Evolutionary conservation across 1,284 basidiomycete genomes (phyloP).

Genomic region (Testicularia cyperi): DNA sequence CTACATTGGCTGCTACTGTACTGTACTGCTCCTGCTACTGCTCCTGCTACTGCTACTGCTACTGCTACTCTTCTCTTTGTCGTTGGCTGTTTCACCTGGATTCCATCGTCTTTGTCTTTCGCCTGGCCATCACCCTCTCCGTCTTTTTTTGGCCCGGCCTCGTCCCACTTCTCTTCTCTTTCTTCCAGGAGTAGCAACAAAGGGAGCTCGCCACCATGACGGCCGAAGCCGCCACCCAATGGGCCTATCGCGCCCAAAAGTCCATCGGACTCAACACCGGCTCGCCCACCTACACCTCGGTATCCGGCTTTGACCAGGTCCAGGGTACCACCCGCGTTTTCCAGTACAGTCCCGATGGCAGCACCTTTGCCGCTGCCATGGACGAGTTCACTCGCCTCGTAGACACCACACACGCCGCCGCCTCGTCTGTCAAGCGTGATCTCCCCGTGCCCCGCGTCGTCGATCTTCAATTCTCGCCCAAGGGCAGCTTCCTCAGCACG

Average conservation of each 20-base stretch:
- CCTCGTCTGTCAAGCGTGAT: constrained; percentile 38
- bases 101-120: too few relatives aligned
- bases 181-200: background rate
- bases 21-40: too few relatives aligned
- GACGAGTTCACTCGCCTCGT: constrained; percentile 75
- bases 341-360: constrained; percentile 83
- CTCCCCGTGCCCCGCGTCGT: constrained; percentile 69
- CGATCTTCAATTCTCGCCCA: constrained; percentile 86
- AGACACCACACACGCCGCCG: constrained; percentile 62
- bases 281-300: constrained; percentile 72
- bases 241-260: constrained; percentile 81
- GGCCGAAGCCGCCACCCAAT: constrained; percentile 32
- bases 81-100: too few relatives aligned
- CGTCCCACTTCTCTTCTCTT: background rate
- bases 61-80: too few relatives aligned
- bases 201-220: background rate
- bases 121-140: too few relatives aligned
- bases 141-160: too few relatives aligned
- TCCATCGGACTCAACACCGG: constrained; percentile 80
- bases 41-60: too few relatives aligned
- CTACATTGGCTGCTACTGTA: too few relatives aligned
- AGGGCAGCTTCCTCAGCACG: constrained; percentile 85
- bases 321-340: constrained; percentile 72
- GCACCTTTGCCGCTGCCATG: constrained; percentile 80
- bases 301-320: constrained; percentile 69